Evolutionary conservation across 306 rosid genomes (phyloP).

Genomic region (Ochetophila trinervis): DNA sequence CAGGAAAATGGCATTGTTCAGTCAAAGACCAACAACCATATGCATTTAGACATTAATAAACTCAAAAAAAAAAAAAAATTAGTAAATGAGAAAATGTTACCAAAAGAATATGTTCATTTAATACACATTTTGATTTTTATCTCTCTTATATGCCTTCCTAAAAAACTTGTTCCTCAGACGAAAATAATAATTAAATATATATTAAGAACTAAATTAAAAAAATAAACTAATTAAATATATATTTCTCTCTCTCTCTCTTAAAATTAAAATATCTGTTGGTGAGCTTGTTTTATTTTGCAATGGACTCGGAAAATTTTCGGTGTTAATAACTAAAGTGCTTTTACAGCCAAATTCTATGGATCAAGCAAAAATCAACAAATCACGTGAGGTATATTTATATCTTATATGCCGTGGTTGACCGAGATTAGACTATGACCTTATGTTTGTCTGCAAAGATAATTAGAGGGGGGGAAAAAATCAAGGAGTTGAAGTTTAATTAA

Average conservation of each 20-base stretch:
- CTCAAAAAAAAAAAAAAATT: too few species aligned
- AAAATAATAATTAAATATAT: too few species aligned
- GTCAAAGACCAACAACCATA: background rate
- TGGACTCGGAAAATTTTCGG: background rate
- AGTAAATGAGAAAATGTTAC: background rate
- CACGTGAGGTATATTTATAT: background rate
- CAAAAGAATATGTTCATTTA: background rate
- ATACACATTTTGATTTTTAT: background rate
- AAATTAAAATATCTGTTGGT: background rate
- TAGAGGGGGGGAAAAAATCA: background rate
- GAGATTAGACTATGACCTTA: background rate
- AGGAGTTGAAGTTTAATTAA: background rate
- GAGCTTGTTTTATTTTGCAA: background rate
- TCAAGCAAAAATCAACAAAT: background rate
- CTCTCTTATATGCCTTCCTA: background rate
- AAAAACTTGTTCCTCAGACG: background rate
- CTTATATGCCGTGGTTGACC: background rate
- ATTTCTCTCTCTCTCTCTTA: background rate
- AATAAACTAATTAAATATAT: background rate
- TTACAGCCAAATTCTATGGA: background rate
- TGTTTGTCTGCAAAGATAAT: background rate
- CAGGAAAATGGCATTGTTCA: slow-evolving; percentile 22
- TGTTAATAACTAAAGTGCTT: background rate
- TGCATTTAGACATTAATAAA: background rate
- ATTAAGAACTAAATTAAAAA: too few species aligned